phyloP scores from a whole-genome alignment of 2,329 filamentous ascomycete species.

The Colletotrichum tamarilloi region DNA sequence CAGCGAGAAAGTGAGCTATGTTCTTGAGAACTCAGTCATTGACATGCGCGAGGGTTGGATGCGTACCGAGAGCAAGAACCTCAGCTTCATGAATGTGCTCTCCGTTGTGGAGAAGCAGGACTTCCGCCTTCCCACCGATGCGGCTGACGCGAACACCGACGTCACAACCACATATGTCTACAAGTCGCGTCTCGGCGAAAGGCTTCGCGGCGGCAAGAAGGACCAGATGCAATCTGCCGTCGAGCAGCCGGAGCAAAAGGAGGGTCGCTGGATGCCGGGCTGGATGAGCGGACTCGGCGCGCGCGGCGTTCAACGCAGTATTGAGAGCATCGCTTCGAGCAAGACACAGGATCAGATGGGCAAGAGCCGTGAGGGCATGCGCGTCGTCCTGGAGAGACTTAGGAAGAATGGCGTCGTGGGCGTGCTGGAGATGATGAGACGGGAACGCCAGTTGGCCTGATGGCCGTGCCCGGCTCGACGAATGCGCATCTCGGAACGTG shows the following conservation, averaged over 20 bases:
- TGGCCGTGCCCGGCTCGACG: neutral
- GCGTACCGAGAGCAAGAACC: slow-evolving; percentile 82
- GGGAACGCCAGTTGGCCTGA: slow-evolving; percentile 47
- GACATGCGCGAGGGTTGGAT: slow-evolving; percentile 86
- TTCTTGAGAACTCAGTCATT: slow-evolving; percentile 82
- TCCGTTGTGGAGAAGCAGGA: slow-evolving; percentile 82
- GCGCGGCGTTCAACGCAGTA: slow-evolving; percentile 79
- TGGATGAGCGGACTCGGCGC: slow-evolving; percentile 71
- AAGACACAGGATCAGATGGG: slow-evolving; percentile 82
- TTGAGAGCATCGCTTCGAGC: slow-evolving; percentile 81
- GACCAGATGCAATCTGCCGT: slow-evolving; percentile 52
- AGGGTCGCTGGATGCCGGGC: slow-evolving; percentile 63
- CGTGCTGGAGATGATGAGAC: slow-evolving; percentile 66
- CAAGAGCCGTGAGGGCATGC: slow-evolving; percentile 87
- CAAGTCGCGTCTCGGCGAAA: slow-evolving; percentile 77
- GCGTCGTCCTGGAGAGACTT: slow-evolving; percentile 78
- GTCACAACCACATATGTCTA: slow-evolving; percentile 82
- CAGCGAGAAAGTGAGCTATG: slow-evolving; percentile 79
- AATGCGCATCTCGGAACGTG: slow-evolving; percentile 12
- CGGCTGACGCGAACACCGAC: slow-evolving; percentile 61
- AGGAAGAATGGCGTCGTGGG: slow-evolving; percentile 69
- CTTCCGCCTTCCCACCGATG: slow-evolving; percentile 63
- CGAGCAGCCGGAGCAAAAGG: slow-evolving; percentile 51
- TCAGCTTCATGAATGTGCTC: slow-evolving; percentile 85
- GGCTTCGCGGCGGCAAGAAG: slow-evolving; percentile 64